Base-by-base conservation (phyloP, 306 rosid genomes). In the Quercus bicolor region DNA sequence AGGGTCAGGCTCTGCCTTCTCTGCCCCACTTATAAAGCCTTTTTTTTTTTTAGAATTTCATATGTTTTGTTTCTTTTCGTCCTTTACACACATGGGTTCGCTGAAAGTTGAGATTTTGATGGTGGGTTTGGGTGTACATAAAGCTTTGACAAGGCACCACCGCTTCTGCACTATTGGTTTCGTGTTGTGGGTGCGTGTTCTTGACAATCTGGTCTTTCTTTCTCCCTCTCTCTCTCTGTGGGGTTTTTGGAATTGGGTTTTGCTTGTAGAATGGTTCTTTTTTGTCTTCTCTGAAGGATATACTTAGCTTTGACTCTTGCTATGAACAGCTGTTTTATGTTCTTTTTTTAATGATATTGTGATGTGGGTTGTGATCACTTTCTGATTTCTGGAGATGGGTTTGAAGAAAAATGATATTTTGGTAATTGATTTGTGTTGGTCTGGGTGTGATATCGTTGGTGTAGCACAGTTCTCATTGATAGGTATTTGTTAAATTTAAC, bases 21-120 rank as follows among this genome's bases (percentile, higher is more conserved):
- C 51, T 56, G 16, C 14, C 65, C 31, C 18, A 16, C 14, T 14
- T 61, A n/a, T 68, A 34, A 43, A 52, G 19, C 51, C 56, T n/a
- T 26, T 70, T 55, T 75, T 16, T 19, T 24, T 55, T 43, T 51
- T 40, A 28, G 23, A 55, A 21, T 73, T 57, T 75, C 66, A 62
- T 88, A 86, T 91, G 85, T 86, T 86, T 20, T 48, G 5, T 9
- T 60, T 76, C 14, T 83, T 85, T 34, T 73, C 53, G 40, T 21
- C 56, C 73, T 6, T 4, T 77, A 74, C 70, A 72, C 70, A 73
- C 70, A 75, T 86, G 86, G 89, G 79, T 85, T 81, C 77, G 71
- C 51, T 20, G 15, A 45, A 87, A 79, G 75, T 15, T 65, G 33
- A 82, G 89, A 81, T 86, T 88, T 89, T 75, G 64, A 43, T 65